A percentile compares a stretch with the other conserved stretches of the same genome.
Conservation (phyloP, 2,329 filamentous ascomycete genomes). For the Samsoniella hepiali region DNA sequence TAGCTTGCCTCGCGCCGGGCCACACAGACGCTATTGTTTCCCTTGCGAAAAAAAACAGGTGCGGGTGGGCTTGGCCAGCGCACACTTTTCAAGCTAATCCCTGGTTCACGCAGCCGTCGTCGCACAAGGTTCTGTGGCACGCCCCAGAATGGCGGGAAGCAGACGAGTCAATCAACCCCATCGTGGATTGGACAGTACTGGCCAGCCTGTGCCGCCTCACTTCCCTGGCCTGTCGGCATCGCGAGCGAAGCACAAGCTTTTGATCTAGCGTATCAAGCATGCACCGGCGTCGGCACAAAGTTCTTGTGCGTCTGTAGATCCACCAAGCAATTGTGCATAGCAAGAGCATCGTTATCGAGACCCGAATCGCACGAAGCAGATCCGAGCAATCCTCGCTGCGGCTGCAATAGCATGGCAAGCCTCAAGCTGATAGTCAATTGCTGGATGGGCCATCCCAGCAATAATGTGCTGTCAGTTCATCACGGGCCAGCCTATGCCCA, state of each 20-base stretch:
- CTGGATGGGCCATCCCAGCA: constrained; percentile 4
- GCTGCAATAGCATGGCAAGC: background rate
- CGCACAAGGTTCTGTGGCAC: constrained; percentile 7
- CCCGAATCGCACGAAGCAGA: constrained; percentile 6
- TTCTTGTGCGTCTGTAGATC: constrained; percentile 14
- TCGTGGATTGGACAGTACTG: background rate
- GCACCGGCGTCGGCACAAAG: constrained; percentile 11
- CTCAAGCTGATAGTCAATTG: background rate
- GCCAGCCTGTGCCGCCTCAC: constrained; percentile 4
- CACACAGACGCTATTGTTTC: constrained; percentile 9
- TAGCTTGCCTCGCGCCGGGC: background rate
- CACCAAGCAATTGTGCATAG: constrained; percentile 16
- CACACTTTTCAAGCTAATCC: constrained; percentile 7
- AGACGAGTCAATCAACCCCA: constrained; percentile 2
- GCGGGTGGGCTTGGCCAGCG: constrained; percentile 10
- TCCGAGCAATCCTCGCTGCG: constrained; percentile 6
- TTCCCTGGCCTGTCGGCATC: background rate
- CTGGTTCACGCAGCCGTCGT: constrained; percentile 14
- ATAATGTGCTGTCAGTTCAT: constrained; percentile 12
- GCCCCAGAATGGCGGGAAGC: background rate
- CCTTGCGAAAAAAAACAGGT: background rate
- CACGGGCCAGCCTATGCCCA: constrained; percentile 3
- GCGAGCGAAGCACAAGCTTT: background rate
- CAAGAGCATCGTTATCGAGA: constrained; percentile 13
- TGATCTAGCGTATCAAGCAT: background rate